Evolutionary conservation across 257 asterid genomes (phyloP).

Genomic region (Jasminum sambac): DNA sequence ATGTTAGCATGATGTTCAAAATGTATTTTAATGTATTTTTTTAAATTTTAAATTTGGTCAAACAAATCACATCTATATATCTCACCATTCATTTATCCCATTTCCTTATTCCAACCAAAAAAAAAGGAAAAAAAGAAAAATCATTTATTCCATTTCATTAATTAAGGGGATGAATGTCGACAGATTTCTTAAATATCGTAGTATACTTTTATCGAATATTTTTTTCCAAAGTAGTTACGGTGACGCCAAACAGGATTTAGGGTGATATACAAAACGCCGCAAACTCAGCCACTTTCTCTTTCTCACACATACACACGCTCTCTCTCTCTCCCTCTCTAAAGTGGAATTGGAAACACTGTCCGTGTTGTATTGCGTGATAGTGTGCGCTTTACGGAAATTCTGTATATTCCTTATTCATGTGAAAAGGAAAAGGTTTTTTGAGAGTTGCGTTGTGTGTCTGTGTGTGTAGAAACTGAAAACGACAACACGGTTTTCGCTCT

Average conservation of each 20-base stretch:
- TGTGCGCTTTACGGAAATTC: neutral
- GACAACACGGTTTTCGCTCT: neutral
- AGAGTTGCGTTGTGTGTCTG: constrained; percentile 6
- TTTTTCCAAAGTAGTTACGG: too few species aligned
- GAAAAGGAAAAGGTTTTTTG: neutral
- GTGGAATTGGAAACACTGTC: constrained; percentile 26
- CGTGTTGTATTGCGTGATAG: neutral
- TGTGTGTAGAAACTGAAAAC: constrained; percentile 10
- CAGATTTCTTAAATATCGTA: too few species aligned
- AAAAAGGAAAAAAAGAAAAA: too few species aligned
- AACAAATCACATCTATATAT: too few species aligned
- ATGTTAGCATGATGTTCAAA: too few species aligned
- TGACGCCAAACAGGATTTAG: neutral
- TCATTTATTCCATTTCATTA: too few species aligned
- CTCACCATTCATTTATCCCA: too few species aligned
- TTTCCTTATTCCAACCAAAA: too few species aligned
- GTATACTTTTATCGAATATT: too few species aligned
- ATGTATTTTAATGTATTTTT: too few species aligned
- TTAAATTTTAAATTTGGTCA: too few species aligned
- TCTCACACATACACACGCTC: neutral
- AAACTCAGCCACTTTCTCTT: constrained; percentile 14
- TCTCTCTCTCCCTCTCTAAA: constrained; percentile 1
- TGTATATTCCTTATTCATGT: constrained; percentile 8
- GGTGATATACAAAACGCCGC: constrained; percentile 24
- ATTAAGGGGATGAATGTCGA: too few species aligned